Evolutionary conservation across 1,139 yeast species (phyloP), one percentile per base, ranked within the genome.

Genomic region (Yamadazyma atlantica): DNA sequence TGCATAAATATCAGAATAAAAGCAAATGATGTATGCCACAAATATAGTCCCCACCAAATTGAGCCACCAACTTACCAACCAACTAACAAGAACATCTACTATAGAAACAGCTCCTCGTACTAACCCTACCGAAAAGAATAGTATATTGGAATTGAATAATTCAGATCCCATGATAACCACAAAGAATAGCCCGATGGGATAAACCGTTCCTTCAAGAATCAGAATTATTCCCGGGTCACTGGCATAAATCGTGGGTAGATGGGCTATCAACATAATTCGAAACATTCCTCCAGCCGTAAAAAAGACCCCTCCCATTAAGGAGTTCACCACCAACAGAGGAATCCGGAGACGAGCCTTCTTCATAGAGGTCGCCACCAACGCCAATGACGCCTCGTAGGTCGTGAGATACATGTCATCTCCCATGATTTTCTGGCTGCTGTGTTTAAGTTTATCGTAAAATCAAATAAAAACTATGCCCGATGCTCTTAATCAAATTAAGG

Each of bases 331-430:
- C 21, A 85, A 57, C 1, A 80, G 70, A 42, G 80, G 82, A 4
- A 80, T 46, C 41, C 79, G 70, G 17, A 83, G 69, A 53, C 94
- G 69, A 2, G 90, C 76, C 53, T 85, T 85, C 55, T 85, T 85
- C 92, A 84, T 85, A 2, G 87, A 72, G 0, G 92, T 85, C 6
- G 94, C 94, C 23, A 85, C 89, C 35, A 83, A 83, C 0, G 92
- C 92, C 36, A 85, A 58, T 1, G 92, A 92, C 1, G 92, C 81
- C 50, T 85, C 94, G 57, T 84, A 80, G 8, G 90, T 85, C 5
- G 88, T 78, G 37, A 82, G 69, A 53, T 82, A 84, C 48, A 69
- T 61, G 45, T 81, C 85, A 44, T 68, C 73, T 75, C 46, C 38
- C 52, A 48, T 48, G 28, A 19, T 19, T 19, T 9, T 9, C n/a